phyloP scores from a whole-genome alignment of 2,329 filamentous ascomycete species.

The Diaporthe humulicola region DNA sequence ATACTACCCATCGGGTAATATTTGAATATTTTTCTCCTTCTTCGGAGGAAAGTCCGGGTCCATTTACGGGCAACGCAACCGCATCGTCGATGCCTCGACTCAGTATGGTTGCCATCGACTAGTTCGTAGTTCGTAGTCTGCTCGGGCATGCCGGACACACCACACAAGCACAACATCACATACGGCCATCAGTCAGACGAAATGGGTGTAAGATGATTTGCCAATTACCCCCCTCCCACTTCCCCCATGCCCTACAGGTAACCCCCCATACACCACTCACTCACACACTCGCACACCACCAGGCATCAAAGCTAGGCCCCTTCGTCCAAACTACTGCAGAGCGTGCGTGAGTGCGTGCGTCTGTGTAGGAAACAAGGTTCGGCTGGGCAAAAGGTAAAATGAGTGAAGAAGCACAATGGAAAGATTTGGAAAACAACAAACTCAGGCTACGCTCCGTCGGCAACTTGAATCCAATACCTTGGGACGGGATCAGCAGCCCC shows the following conservation, averaged over 20 bases:
- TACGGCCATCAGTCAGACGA: not conserved
- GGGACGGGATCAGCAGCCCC: conserved; percentile 21
- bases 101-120: conserved; percentile 10
- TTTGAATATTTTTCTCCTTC: not conserved
- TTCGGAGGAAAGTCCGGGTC: not conserved
- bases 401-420: not conserved
- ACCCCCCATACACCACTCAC: not conserved
- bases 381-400: conserved; percentile 22
- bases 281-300: not conserved
- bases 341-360: conserved; percentile 33
- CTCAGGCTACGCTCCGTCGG: not conserved
- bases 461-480: conserved; percentile 20
- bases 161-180: not conserved
- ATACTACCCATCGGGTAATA: not conserved
- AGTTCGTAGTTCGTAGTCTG: conserved; percentile 16
- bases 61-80: not conserved
- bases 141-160: conserved; percentile 3
- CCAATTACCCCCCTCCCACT: not conserved
- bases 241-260: conserved; percentile 5
- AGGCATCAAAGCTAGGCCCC: not conserved
- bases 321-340: conserved; percentile 19
- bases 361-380: conserved; percentile 10
- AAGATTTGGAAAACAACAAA: not conserved
- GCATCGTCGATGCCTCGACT: conserved; percentile 22
- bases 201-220: conserved; percentile 39